Conservation (phyloP, 768 basidiomycete genomes). For the Pleurotus tuoliensis region DNA sequence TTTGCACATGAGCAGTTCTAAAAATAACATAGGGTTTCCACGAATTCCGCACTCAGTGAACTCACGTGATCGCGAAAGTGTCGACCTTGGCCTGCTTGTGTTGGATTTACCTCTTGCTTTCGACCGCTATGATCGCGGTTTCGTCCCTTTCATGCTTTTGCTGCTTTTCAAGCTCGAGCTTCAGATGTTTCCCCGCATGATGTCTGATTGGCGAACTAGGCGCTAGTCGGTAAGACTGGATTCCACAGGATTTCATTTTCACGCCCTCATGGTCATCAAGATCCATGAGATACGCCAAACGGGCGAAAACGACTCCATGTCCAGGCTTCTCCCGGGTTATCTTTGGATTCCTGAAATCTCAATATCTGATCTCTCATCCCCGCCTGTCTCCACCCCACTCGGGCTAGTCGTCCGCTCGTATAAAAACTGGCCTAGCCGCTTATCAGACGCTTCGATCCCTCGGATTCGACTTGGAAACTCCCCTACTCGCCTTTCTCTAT, state of each 20-base stretch:
- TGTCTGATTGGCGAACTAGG: too few species aligned
- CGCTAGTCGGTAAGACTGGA: too few species aligned
- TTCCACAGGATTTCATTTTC: neutral
- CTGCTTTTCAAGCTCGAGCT: neutral
- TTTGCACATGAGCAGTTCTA: too few species aligned
- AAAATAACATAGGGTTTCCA: too few species aligned
- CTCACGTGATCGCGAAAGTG: neutral
- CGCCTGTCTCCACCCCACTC: neutral
- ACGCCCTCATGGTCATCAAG: too few species aligned
- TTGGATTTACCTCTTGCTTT: neutral
- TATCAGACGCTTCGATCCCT: neutral
- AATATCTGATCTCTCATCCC: neutral
- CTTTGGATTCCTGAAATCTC: constrained; percentile 5
- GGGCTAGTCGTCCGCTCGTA: neutral
- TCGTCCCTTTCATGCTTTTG: neutral
- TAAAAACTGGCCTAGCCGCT: neutral
- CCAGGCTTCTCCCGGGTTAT: neutral
- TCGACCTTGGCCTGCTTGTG: neutral
- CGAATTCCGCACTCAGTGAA: too few species aligned
- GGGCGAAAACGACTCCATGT: neutral
- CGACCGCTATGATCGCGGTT: neutral
- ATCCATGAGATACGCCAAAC: neutral
- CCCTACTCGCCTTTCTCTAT: neutral
- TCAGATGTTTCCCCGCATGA: too few species aligned
- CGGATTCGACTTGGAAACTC: neutral